These are phyloP conservation scores for Diaporthe citriasiana DNA, from an alignment of 2,329 filamentous ascomycete species.

Conservation along the genomic window DNA sequence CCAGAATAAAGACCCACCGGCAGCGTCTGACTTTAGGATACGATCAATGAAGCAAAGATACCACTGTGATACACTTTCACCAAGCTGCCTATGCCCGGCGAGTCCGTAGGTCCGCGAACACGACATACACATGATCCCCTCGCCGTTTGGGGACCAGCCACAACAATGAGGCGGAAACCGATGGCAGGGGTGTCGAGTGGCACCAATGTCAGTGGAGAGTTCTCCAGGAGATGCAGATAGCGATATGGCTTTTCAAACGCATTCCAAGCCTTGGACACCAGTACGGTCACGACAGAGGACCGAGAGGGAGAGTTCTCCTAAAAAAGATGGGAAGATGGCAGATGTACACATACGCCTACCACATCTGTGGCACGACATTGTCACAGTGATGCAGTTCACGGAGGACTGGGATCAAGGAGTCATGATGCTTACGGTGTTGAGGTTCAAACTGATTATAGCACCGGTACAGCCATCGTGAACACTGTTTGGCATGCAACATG, in stretches of 20 bases:
- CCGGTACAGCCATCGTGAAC: neutral
- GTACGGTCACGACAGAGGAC: neutral
- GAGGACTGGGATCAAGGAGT: neutral
- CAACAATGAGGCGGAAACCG: too few relatives aligned
- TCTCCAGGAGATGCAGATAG: too few relatives aligned
- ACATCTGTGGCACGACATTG: too few relatives aligned
- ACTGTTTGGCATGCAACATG: neutral
- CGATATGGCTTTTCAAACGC: too few relatives aligned
- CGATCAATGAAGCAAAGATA: neutral
- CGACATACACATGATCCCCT: neutral
- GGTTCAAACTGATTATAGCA: neutral
- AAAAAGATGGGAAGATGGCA: neutral
- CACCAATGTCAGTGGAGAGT: neutral
- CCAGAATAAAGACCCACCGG: neutral
- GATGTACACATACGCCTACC: neutral
- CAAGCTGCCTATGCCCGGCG: neutral
- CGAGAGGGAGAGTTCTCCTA: neutral
- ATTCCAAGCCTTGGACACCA: neutral
- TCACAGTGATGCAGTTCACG: neutral
- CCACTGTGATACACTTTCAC: neutral
- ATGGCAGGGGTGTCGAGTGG: neutral
- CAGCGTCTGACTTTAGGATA: neutral
- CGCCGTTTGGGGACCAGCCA: neutral
- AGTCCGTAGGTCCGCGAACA: too few relatives aligned
- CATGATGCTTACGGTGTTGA: neutral